A percentile compares a stretch with the other conserved stretches of the same genome.
phyloP scores from a whole-genome alignment of 2,329 filamentous ascomycete species.

The Colletotrichum musae region DNA sequence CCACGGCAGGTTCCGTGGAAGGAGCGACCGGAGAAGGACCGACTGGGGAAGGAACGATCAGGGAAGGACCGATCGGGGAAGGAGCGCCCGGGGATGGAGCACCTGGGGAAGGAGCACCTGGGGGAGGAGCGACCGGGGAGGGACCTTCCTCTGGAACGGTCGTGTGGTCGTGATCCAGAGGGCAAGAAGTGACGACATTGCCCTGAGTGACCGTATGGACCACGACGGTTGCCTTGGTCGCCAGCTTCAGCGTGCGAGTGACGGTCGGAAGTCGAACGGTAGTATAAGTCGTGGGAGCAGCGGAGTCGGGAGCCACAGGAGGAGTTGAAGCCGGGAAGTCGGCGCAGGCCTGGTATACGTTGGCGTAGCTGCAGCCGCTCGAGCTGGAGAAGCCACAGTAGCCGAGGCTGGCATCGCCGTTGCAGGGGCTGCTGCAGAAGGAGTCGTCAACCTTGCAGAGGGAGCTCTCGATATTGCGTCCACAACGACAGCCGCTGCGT shows the following conservation, averaged over 20 bases:
- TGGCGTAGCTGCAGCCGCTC: conserved; percentile 26
- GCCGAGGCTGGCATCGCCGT: conserved; percentile 6
- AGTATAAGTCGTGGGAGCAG: conserved; percentile 19
- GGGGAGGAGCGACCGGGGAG: background rate
- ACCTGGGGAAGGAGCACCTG: background rate
- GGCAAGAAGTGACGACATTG: conserved; percentile 3
- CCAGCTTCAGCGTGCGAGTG: conserved; percentile 31
- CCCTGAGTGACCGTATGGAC: conserved; percentile 13
- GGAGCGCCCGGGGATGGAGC: background rate
- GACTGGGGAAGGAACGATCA: background rate
- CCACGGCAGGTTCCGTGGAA: conserved; percentile 6
- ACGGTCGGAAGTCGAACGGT: conserved; percentile 32
- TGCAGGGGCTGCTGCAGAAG: conserved; percentile 33
- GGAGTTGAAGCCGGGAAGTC: background rate
- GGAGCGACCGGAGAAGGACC: background rate
- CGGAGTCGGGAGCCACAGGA: too few species aligned
- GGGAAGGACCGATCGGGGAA: too few species aligned
- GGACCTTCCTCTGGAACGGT: background rate
- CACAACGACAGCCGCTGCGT: conserved; percentile 37
- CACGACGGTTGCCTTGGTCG: conserved; percentile 23
- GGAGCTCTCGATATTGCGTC: conserved; percentile 19
- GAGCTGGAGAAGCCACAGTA: conserved; percentile 28
- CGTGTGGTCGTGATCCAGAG: background rate
- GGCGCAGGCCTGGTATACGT: conserved; percentile 32
- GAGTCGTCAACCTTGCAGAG: conserved; percentile 23